A percentile compares a stretch with the other conserved stretches of the same genome.
Evolutionary conservation across 331 rosid genomes (phyloP).

Genomic region (Ulmus americana): DNA sequence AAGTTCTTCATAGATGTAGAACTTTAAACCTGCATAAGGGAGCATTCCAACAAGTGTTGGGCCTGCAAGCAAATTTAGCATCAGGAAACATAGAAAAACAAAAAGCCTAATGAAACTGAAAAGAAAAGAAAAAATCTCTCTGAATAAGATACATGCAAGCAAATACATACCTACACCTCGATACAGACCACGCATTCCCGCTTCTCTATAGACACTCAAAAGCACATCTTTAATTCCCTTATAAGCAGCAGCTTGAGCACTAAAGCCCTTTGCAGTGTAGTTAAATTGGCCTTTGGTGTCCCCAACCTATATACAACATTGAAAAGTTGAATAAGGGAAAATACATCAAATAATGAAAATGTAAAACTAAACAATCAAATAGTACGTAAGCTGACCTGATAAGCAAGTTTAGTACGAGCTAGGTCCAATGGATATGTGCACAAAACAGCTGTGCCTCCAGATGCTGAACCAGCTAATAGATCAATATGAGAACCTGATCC

Average conservation of each 20-base stretch:
- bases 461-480: conserved; percentile 94
- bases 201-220: conserved; percentile 55
- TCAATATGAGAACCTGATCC: conserved; percentile 85
- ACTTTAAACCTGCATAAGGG: conserved; percentile 93
- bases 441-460: conserved; percentile 87
- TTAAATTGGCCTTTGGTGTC: conserved; percentile 42
- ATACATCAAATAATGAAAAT: background rate
- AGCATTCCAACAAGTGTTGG: conserved; percentile 89
- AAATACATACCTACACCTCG: conserved; percentile 77
- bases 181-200: conserved; percentile 77
- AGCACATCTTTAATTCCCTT: conserved; percentile 71
- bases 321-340: background rate
- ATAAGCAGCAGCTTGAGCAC: conserved; percentile 37
- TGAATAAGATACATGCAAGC: background rate
- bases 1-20: conserved; percentile 74
- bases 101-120: background rate
- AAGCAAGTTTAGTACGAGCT: conserved; percentile 96
- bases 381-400: conserved; percentile 49
- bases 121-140: background rate
- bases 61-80: conserved; percentile 38
- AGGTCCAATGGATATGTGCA: conserved; percentile 95
- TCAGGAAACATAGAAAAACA: conserved; percentile 3
- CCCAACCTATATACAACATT: conserved; percentile 38
- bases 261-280: conserved; percentile 37
- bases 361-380: background rate